Base-by-base conservation (phyloP, 2,329 filamentous ascomycete genomes). In the Penicillium occitanis region DNA sequence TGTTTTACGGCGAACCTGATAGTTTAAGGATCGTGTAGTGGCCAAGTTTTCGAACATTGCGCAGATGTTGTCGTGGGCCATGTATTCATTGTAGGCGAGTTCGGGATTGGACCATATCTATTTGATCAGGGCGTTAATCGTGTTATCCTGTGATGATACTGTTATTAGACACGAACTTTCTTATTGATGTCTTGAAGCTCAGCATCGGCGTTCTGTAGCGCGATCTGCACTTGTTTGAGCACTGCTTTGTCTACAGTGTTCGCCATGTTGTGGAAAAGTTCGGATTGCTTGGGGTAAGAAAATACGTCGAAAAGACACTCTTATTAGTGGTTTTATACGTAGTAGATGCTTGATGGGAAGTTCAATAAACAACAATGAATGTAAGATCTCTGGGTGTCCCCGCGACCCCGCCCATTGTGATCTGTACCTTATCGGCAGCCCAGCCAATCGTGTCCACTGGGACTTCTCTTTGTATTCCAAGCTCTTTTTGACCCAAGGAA, bases 21-120 rank as follows among this genome's bases (percentile, higher is more conserved):
- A 68, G 0, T 62, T 68, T 2, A 48, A 55, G 0, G 61, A 46
- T 30, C 68, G 67, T 61, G 74, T 75, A 13, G 82, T 33, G 22
- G 65, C 61, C 22, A 66, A 13, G 14, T 25, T 44, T 59, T 71
- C 67, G 14, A 72, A 66, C 25, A 71, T 61, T 4, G 44, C 33
- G 10, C 68, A 70, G 14, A 71, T 61, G 8, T 63, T 66, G 48
- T 71, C 63, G 44, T 72, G 70, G 3, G 70, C 70, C 17, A 64
- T 55, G 30, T 66, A 33, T 53, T 72, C 70, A 42, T 71, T 57
- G 33, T 70, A 71, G 5, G 64, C 69, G n/a, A 71, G 62, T 40
- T 72, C 70, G 2, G 68, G 69, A 35, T 71, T 68, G 10, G 61
- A 60, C 40, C 67, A 68, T 35, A 71, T 70, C 69, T 70, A 59